Evolutionary conservation across 1,139 yeast genomes (phyloP).

Genomic region (Nakaseomyces delphensis): DNA sequence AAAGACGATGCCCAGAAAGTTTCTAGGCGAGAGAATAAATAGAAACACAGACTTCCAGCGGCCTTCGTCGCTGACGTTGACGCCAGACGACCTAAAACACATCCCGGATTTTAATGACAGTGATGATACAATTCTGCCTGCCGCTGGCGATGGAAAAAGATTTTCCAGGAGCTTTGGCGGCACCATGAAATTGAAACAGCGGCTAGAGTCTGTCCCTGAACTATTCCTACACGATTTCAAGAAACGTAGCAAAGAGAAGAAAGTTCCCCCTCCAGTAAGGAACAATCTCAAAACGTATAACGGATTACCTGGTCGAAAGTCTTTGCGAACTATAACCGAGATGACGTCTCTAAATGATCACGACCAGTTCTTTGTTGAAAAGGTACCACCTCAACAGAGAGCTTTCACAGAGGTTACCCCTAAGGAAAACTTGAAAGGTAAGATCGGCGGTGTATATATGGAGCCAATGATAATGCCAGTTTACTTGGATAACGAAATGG

Average conservation of each 20-base stretch:
- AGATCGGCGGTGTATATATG: not conserved
- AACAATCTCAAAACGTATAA: not conserved
- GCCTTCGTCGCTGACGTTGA: slow-evolving; percentile 27
- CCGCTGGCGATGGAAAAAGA: slow-evolving; percentile 11
- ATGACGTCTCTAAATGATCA: not conserved
- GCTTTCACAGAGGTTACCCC: not conserved
- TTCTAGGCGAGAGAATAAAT: slow-evolving; percentile 26
- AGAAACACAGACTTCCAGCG: slow-evolving; percentile 23
- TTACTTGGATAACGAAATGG: not conserved
- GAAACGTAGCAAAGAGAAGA: slow-evolving; percentile 8
- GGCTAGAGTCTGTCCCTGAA: slow-evolving; percentile 30
- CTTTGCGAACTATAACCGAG: slow-evolving; percentile 1
- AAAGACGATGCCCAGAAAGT: slow-evolving; percentile 24
- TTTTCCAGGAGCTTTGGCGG: slow-evolving; percentile 26
- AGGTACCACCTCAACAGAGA: not conserved
- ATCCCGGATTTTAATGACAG: slow-evolving; percentile 18
- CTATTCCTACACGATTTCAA: slow-evolving; percentile 22
- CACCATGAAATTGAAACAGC: slow-evolving; percentile 23
- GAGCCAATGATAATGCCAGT: slow-evolving; percentile 5
- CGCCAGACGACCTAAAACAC: slow-evolving; percentile 22
- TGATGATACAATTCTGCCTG: slow-evolving; percentile 1
- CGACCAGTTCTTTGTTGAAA: not conserved
- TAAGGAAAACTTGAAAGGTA: not conserved
- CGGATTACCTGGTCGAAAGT: not conserved
- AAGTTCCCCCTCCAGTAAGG: not conserved